Evolutionary conservation across 2,329 filamentous ascomycete species (phyloP).

Genomic region (Aspergillus fijiensis): DNA sequence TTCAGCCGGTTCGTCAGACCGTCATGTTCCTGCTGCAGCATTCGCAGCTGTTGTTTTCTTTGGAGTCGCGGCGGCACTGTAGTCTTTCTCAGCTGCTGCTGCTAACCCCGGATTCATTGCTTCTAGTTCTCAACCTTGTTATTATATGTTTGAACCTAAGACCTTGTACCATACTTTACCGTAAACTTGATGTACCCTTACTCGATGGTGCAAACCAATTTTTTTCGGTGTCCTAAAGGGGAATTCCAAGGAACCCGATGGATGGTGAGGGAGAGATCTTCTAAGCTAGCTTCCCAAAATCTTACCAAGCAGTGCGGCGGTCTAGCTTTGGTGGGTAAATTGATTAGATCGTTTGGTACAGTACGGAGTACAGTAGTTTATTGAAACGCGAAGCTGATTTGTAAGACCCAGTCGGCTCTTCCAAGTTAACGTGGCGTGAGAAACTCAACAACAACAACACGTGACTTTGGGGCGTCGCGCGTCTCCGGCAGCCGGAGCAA

Average conservation of each 20-base stretch:
- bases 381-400: slow-evolving; percentile 2
- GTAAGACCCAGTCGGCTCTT: background rate
- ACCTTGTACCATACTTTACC: background rate
- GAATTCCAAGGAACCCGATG: background rate
- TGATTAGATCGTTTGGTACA: too few relatives aligned
- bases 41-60: slow-evolving; percentile 44
- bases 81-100: background rate
- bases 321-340: too few relatives aligned
- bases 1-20: slow-evolving; percentile 29
- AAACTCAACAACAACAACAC: slow-evolving; percentile 8
- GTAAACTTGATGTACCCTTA: background rate
- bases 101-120: background rate
- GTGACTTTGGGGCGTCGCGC: slow-evolving; percentile 22
- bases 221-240: background rate
- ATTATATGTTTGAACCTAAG: background rate
- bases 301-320: background rate
- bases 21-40: slow-evolving; percentile 37
- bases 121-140: background rate
- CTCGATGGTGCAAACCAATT: background rate
- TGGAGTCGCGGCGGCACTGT: slow-evolving; percentile 42
- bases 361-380: background rate
- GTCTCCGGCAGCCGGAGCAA: slow-evolving; percentile 15
- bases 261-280: background rate
- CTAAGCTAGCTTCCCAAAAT: background rate
- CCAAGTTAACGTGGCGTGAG: slow-evolving; percentile 6